These are phyloP conservation scores for Leccinum subfulvum DNA, from an alignment of 1,284 basidiomycete species.

Conservation along the genomic window DNA sequence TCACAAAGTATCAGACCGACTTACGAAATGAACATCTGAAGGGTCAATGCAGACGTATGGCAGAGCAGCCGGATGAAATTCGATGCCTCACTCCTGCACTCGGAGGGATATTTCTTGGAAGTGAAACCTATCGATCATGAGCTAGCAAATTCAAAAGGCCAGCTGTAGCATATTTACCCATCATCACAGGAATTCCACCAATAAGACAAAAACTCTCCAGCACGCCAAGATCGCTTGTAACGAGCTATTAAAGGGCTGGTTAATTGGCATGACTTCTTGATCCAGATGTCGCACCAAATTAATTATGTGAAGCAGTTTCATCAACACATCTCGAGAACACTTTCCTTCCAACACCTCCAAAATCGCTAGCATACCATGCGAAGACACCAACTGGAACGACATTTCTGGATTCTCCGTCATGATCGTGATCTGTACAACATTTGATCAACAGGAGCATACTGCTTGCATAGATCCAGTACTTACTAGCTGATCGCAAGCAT, in stretches of 20 bases:
- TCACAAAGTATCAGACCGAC: conserved; percentile 33
- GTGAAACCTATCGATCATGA: conserved; percentile 65
- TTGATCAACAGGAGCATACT: neutral
- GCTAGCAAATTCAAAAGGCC: neutral
- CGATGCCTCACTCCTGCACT: conserved; percentile 93
- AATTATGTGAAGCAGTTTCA: conserved; percentile 84
- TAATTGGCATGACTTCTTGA: conserved; percentile 9
- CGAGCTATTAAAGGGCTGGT: conserved; percentile 58
- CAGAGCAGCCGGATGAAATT: conserved; percentile 92
- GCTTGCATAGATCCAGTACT: conserved; percentile 24
- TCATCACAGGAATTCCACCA: conserved; percentile 90
- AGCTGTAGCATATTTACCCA: conserved; percentile 53
- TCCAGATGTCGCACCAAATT: conserved; percentile 64
- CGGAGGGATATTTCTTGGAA: conserved; percentile 90
- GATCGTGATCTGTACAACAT: conserved; percentile 59
- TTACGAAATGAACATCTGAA: conserved; percentile 97
- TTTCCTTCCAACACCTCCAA: conserved; percentile 88
- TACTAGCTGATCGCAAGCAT: conserved; percentile 48
- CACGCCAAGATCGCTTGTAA: conserved; percentile 80
- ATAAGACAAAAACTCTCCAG: conserved; percentile 95
- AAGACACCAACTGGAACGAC: conserved; percentile 83
- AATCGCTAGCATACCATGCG: conserved; percentile 93
- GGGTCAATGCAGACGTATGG: conserved; percentile 87
- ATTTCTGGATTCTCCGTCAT: conserved; percentile 86
- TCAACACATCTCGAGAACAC: conserved; percentile 78